phyloP scores from a whole-genome alignment of 305 asterid species.

The Fraxinus nigra region DNA sequence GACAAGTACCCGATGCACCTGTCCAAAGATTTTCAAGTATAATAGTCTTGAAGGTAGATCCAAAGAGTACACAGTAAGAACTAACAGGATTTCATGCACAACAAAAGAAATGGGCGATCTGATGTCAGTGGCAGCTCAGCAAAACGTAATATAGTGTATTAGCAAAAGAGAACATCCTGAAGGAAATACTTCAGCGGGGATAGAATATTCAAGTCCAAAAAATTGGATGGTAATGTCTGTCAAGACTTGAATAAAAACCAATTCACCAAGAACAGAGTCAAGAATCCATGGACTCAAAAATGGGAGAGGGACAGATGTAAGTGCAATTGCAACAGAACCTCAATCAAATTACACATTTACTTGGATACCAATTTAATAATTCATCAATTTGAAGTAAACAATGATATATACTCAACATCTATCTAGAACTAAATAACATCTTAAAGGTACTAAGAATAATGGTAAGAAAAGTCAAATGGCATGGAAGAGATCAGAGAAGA shows the following conservation, averaged over 20 bases:
- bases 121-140: neutral
- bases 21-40: constrained; percentile 8
- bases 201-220: neutral
- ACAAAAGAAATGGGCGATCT: neutral
- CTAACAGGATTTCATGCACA: neutral
- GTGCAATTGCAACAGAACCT: neutral
- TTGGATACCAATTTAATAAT: neutral
- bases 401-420: neutral
- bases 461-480: neutral
- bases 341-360: neutral
- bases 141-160: neutral
- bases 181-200: neutral
- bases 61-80: constrained; percentile 11
- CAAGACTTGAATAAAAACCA: neutral
- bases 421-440: neutral
- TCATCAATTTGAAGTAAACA: neutral
- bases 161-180: neutral
- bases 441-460: neutral
- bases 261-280: neutral
- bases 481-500: neutral
- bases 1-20: constrained; percentile 95
- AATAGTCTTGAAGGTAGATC: constrained; percentile 12
- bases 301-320: neutral
- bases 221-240: neutral
- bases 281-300: neutral